Evolutionary conservation across 2,329 filamentous ascomycete species (phyloP), one percentile per base, ranked within the genome.

Genomic region (Beauveria sp.): DNA sequence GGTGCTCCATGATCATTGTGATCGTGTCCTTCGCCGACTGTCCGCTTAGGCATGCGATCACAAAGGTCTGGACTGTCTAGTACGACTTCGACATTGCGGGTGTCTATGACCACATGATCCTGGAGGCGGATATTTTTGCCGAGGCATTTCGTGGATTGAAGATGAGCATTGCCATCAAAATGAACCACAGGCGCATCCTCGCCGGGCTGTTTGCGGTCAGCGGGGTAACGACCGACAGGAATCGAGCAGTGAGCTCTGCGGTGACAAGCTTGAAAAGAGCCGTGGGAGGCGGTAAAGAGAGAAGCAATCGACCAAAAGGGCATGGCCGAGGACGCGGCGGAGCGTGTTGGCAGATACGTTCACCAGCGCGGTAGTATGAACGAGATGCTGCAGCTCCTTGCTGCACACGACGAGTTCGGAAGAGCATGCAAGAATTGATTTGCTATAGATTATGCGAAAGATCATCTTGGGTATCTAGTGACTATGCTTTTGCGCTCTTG

Each of bases 111-210:
- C 22, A 22, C 22, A 22, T 22, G 22, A 22, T 22, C 2, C 90
- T 92, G 60, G 93, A 97, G 71, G 89, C 92, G 40, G 92, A 97
- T 76, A 88, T 96, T 62, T 77, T 97, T 55, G 86, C 85, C 67
- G 92, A 97, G 72, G 89, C 96, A 41, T 96, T 97, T 69, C 84
- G 92, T 66, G 84, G 84, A 52, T 79, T 97, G 34, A 88, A 86
- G 16, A 91, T 87, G 85, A 79, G 86, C 54, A 85, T 84, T 72
- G 92, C 88, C 2, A 94, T 97, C 6, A 8, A 41, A 47, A 50
- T 26, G 24, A 96, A 96, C 76, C 90, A 96, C 82, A 83, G 91
- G 65, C 91, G 92, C 75, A 91, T 96, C 55, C 80, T 96, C 14
- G 91, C 96, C 68, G 91, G 91, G 56, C 81, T 96, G 63, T 96